These are phyloP conservation scores for Acacia melanoxylon DNA, from an alignment of 306 rosid genomes.

Conservation along the genomic window DNA sequence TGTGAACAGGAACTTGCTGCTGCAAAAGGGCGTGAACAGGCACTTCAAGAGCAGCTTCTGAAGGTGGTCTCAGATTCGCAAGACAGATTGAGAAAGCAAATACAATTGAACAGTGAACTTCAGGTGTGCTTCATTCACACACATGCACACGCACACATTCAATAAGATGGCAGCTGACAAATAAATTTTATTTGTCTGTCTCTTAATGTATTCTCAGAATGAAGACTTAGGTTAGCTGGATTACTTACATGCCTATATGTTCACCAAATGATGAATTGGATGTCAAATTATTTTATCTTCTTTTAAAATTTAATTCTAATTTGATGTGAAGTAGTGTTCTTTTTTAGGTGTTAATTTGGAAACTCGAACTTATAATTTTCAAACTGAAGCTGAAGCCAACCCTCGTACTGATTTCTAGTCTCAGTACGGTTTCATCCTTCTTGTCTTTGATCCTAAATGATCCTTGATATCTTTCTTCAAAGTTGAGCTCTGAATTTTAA, in stretches of 20 bases:
- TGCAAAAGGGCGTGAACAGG: constrained; percentile 76
- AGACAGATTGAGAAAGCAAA: constrained; percentile 64
- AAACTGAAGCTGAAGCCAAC: neutral
- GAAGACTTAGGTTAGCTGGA: neutral
- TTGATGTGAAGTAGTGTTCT: neutral
- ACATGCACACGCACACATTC: neutral
- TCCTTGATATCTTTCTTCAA: neutral
- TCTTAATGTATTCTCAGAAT: neutral
- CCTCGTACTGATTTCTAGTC: neutral
- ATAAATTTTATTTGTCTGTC: constrained; percentile 10
- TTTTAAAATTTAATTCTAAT: neutral
- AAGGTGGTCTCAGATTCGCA: constrained; percentile 68
- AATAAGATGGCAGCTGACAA: neutral
- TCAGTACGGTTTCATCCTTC: neutral
- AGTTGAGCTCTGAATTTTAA: neutral
- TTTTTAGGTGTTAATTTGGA: neutral
- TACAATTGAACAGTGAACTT: constrained; percentile 54
- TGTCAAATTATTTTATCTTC: neutral
- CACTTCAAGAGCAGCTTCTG: constrained; percentile 73
- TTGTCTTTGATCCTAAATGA: neutral
- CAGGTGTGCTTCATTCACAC: constrained; percentile 47
- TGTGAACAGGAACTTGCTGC: constrained; percentile 88
- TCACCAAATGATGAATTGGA: neutral
- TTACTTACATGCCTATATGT: neutral
- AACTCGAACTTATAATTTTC: neutral